phyloP scores from a whole-genome alignment of 495 filamentous ascomycete genomes.

The Aspergillus heteromorphus region DNA sequence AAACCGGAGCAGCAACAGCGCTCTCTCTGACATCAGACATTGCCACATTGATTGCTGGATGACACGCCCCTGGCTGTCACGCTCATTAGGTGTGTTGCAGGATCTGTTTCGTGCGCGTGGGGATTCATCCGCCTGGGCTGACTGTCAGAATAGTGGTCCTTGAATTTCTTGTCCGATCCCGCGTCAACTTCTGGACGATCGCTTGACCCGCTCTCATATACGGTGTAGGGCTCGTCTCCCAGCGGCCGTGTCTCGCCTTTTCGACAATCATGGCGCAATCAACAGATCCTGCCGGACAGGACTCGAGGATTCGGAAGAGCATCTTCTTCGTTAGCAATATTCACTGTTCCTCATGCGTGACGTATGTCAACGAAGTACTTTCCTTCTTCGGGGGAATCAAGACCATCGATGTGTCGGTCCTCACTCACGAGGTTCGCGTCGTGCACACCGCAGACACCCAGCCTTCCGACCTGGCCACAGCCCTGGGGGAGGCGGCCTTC shows the following conservation, averaged over 20 bases:
- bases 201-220: background rate
- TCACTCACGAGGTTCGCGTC: conserved; percentile 41
- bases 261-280: conserved; percentile 10
- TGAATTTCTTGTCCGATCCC: background rate
- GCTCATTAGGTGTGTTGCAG: background rate
- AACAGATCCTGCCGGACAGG: background rate
- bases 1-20: background rate
- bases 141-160: background rate
- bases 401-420: conserved; percentile 39
- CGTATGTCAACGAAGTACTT: conserved; percentile 41
- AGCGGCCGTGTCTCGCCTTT: background rate
- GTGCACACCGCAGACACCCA: conserved; percentile 25
- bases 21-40: background rate
- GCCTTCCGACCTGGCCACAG: conserved; percentile 29
- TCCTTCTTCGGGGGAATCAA: conserved; percentile 27
- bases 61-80: background rate
- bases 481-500: conserved; percentile 46
- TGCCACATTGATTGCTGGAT: background rate
- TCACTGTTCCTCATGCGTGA: conserved; percentile 50
- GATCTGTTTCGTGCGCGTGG: background rate
- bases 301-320: conserved; percentile 18
- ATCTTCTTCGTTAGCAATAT: conserved; percentile 46
- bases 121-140: background rate
- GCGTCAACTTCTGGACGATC: background rate
- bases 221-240: background rate